phyloP scores from a whole-genome alignment of 768 basidiomycete species.

The Boletus huronensis region DNA sequence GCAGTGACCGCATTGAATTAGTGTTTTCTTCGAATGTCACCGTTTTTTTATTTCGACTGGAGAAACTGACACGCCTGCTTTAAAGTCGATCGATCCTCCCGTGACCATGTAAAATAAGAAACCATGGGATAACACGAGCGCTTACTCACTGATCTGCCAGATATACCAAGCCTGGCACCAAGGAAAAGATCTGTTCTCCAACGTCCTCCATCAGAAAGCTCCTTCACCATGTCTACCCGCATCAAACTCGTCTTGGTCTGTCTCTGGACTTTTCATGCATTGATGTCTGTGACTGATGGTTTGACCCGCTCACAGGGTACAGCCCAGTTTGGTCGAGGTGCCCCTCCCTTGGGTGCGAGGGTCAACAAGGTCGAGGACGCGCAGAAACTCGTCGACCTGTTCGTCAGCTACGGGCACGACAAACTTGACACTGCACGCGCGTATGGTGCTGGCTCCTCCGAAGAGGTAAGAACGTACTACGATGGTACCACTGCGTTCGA shows the following conservation, averaged over 20 bases:
- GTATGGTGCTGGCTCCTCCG: slow-evolving; percentile 15
- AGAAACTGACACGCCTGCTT: background rate
- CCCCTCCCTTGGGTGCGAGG: slow-evolving; percentile 1
- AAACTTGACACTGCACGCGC: slow-evolving; percentile 10
- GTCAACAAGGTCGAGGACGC: slow-evolving; percentile 13
- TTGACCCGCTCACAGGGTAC: slow-evolving; percentile 7
- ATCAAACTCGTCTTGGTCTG: slow-evolving; percentile 8
- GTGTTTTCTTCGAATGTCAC: background rate
- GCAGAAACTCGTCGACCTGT: slow-evolving; percentile 22
- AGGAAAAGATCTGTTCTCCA: background rate
- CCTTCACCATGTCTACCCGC: slow-evolving; percentile 1
- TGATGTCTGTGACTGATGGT: background rate
- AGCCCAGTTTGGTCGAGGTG: slow-evolving; percentile 13
- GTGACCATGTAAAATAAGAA: background rate
- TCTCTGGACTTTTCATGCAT: background rate
- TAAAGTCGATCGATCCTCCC: background rate
- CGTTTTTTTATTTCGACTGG: background rate
- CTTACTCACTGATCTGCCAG: background rate
- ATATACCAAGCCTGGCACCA: background rate
- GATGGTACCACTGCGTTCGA: background rate
- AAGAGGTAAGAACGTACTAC: slow-evolving; percentile 3
- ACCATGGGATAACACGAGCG: background rate
- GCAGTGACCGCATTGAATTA: slow-evolving; percentile 21
- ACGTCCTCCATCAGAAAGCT: no score
- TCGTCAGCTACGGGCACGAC: slow-evolving; percentile 11